Percentiles rank a stretch among this genome's conserved stretches.
These are phyloP conservation scores for Hyaloperonospora arabidopsidis DNA, from an alignment of 352 stramenopile genomes.

Conservation along the genomic window DNA sequence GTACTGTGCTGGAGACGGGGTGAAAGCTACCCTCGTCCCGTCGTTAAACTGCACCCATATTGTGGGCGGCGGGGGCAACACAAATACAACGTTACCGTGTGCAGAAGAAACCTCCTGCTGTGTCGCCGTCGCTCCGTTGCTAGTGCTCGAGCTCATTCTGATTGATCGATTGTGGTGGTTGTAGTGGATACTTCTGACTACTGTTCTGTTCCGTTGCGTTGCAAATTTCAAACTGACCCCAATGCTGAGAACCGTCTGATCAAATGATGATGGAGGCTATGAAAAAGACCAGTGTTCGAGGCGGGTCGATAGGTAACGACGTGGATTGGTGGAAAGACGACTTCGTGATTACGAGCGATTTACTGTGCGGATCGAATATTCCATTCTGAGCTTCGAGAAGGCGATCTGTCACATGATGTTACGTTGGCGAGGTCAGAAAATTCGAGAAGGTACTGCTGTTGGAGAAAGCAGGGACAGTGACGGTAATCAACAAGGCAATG, in stretches of 20 bases:
- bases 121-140: conserved; percentile 11
- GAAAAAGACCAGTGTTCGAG: too few species aligned
- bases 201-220: neutral
- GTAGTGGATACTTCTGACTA: too few species aligned
- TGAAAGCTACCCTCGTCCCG: conserved; percentile 42
- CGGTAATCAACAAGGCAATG: too few species aligned
- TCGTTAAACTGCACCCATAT: conserved; percentile 54
- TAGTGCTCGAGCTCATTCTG: conserved; percentile 3
- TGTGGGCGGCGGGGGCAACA: conserved; percentile 53
- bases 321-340: neutral
- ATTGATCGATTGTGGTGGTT: neutral
- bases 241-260: neutral
- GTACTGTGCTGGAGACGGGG: conserved; percentile 33
- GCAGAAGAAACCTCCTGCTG: conserved; percentile 8
- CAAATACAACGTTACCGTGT: conserved; percentile 34
- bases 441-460: too few species aligned
- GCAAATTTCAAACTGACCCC: neutral
- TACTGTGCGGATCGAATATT: neutral
- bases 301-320: neutral
- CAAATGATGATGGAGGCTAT: neutral
- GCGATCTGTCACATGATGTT: neutral
- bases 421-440: too few species aligned
- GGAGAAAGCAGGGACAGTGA: too few species aligned
- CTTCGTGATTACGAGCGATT: neutral
- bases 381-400: neutral